Percentiles rank a stretch among this genome's conserved stretches.
These are phyloP conservation scores for Amoeboaphelidium protococcarum DNA, from an alignment of 371 early-diverging fungal species.

Conservation along the genomic window DNA sequence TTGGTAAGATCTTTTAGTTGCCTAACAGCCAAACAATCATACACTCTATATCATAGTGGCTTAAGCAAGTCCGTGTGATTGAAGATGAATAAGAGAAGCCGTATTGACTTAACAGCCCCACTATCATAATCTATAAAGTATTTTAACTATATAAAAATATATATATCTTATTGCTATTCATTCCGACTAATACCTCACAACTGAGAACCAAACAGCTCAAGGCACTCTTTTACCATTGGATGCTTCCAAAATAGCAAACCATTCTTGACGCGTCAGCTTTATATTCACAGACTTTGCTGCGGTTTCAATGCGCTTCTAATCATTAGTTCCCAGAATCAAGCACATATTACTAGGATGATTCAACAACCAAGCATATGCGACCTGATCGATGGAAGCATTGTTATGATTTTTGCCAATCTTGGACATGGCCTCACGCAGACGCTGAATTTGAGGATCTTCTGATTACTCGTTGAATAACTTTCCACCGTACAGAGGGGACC, in stretches of 20 bases:
- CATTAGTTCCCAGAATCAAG: slow-evolving; percentile 11
- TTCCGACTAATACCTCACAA: no score
- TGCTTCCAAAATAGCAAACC: slow-evolving; percentile 13
- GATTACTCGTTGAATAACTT: slow-evolving; percentile 4
- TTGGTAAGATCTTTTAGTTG: no score
- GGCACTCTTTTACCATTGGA: slow-evolving; percentile 8
- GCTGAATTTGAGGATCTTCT: slow-evolving; percentile 2
- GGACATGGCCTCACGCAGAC: slow-evolving; percentile 6
- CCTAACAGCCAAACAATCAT: no score
- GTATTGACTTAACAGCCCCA: no score
- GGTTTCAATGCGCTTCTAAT: slow-evolving; percentile 6
- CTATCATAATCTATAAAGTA: no score
- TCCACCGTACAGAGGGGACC: slow-evolving; percentile 15
- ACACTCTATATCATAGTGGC: no score
- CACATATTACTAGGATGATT: slow-evolving; percentile 7
- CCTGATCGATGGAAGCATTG: slow-evolving; percentile 11
- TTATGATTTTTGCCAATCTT: slow-evolving; percentile 6
- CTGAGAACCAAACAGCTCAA: no score
- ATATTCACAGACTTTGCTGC: slow-evolving; percentile 3
- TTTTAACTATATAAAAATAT: no score
- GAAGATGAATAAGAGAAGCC: no score
- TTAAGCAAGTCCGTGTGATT: no score
- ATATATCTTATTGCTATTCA: no score
- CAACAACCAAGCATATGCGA: slow-evolving; percentile 15
- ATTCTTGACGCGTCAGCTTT: slow-evolving; percentile 9